Evolutionary conservation across 1,284 basidiomycete species (phyloP), one percentile per base, ranked within the genome.

Genomic region (Austroboletus olivaceoglutinosus): DNA sequence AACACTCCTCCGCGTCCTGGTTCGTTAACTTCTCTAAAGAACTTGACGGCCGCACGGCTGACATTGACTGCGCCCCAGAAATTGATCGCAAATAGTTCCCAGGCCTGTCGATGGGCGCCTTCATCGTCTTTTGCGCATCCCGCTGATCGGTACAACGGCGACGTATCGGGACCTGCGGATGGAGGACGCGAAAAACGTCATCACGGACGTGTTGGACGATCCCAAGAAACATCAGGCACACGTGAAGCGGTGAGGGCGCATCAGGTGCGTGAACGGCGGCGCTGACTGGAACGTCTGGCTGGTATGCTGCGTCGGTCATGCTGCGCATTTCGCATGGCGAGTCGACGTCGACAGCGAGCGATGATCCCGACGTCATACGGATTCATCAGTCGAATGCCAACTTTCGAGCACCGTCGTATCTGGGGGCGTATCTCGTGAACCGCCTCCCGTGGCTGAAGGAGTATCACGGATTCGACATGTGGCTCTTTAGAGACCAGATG

Each of bases 321-420:
- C 74, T 89, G 69, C 75, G 78, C 2, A 69, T 87, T 41, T 77
- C 83, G 2, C 88, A 88, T 57, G 86, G 85, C 8, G 83, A 81
- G 53, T 68, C 74, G 0, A 68, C 59, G 52, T 77, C 57, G 9
- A 78, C 78, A 7, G 71, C 71, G 0, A 79, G 76, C 52, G 70
- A 77, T 4, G 85, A 86, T 57, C 78, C 77, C 0, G 81, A 84
- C 30, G 75, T 89, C 2, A 52, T 67, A 15, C 72, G 75, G 21
- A 75, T 86, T 36, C 79, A 77, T 45, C 69, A 73, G 11, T 74
- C 73, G 31, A 64, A 80, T 8, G 67, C 69, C 2, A 71, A 79
- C 16, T 68, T 87, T 10, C 76, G 78, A 4, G 60, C 65, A 8
- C 73, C 73, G 0, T 67, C 86, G 41, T 74, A 76, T 0, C 83